Base-by-base conservation (phyloP, 2,329 filamentous ascomycete genomes). In the Akanthomyces dipterigenus region DNA sequence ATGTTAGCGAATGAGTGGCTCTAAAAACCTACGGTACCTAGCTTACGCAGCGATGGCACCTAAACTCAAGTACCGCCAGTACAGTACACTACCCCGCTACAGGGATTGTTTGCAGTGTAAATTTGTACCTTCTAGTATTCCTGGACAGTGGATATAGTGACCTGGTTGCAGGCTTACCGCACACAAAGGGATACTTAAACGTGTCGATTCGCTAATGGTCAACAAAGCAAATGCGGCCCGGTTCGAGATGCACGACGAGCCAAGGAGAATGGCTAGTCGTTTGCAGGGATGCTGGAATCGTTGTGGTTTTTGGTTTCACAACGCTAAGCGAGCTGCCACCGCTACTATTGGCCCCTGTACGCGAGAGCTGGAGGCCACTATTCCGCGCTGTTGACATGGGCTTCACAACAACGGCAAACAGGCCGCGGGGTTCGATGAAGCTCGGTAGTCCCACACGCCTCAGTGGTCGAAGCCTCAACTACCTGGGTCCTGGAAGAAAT, bases 271-370 rank as follows among this genome's bases (percentile, higher is more conserved):
- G 22, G 22, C 31, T 34, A 22, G 16, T 55, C 24, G 38, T 28
- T 34, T 55, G 34, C 26, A 16, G n/a, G 18, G 3, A 26, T 45
- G 26, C 31, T 11, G 34, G 31, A 40, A 22, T 57, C 24, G 5
- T 40, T 38, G 26, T n/a, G 45, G 20, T 43, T 42, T 22, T 43
- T 49, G 42, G 24, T 48, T 55, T 55, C 31, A 34, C 40, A n/a
- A 22, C 31, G 38, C 46, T 63, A 64, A 60, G 63, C 63, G 63
- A 64, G 55, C 54, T 58, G 18, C 38, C 1, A 8, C 18, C 28
- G 16, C 46, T 53, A 34, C 45, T 24, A 64, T 63, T 64, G 63
- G 63, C 48, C 24, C 5, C 20, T 14, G 40, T 60, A 63, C 63
- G 63, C 63, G 63, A 64, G 55, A 60, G 40, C 46, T 42, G 26